A percentile compares a stretch with the other conserved stretches of the same genome.
These are phyloP conservation scores for Psilocybe azurescens DNA, from an alignment of 768 basidiomycete species.

Conservation along the genomic window DNA sequence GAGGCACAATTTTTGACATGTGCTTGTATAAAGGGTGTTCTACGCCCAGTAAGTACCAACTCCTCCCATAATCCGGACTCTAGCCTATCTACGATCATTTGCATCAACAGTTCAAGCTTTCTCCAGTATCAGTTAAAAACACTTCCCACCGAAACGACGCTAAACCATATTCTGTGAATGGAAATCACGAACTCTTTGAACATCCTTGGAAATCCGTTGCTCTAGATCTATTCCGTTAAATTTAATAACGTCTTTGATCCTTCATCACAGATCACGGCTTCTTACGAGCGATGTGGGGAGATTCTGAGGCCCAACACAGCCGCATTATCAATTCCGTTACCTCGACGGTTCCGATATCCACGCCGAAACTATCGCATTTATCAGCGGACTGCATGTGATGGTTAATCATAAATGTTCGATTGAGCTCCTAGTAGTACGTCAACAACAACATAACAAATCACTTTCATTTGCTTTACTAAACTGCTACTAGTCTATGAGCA, in stretches of 20 bases:
- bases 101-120: neutral
- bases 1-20: neutral
- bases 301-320: neutral
- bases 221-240: neutral
- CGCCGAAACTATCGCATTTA: neutral
- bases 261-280: neutral
- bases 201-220: neutral
- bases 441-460: neutral
- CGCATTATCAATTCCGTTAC: neutral
- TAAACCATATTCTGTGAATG: neutral
- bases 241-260: neutral
- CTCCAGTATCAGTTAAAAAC: neutral
- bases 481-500: neutral
- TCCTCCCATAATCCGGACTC: neutral
- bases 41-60: neutral
- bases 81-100: neutral
- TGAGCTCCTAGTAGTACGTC: too few species aligned
- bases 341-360: slow-evolving; percentile 6
- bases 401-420: too few species aligned
- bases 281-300: neutral
- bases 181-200: neutral
- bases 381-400: neutral
- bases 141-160: neutral
- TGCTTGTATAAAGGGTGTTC: neutral
- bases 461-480: neutral